A percentile compares a stretch with the other conserved stretches of the same genome.
These are phyloP conservation scores for Bothriochloa decipiens DNA, from an alignment of 176 grass and related monocot species.

Conservation along the genomic window DNA sequence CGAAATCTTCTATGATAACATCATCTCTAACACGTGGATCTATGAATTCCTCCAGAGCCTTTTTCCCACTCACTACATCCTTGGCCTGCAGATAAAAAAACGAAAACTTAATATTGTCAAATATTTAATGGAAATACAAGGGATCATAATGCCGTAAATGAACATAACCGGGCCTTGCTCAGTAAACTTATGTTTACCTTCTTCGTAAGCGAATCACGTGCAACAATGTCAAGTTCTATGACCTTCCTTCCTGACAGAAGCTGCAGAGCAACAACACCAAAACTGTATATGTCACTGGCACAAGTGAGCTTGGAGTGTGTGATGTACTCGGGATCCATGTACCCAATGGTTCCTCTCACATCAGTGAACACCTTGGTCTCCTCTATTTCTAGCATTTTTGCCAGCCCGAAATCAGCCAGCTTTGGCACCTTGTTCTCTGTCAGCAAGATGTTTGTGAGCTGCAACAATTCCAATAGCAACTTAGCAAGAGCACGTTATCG, in stretches of 20 bases:
- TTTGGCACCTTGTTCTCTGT: constrained; percentile 58
- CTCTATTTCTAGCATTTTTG: constrained; percentile 62
- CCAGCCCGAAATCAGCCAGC: constrained; percentile 65
- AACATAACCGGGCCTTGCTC: background rate
- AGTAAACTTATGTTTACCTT: constrained; percentile 44
- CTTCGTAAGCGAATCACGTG: constrained; percentile 59
- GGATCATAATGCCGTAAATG: background rate
- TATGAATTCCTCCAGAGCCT: constrained; percentile 58
- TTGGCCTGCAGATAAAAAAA: constrained; percentile 46
- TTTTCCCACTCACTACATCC: constrained; percentile 58
- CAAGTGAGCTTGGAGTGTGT: constrained; percentile 61
- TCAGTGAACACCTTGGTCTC: constrained; percentile 69
- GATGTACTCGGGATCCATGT: constrained; percentile 80
- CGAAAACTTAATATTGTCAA: background rate
- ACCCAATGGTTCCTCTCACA: constrained; percentile 71
- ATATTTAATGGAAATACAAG: background rate
- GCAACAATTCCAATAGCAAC: background rate
- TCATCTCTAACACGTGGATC: constrained; percentile 50
- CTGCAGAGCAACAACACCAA: constrained; percentile 63
- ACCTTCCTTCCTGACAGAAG: constrained; percentile 72
- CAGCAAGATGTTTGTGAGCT: constrained; percentile 74
- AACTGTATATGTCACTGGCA: constrained; percentile 71
- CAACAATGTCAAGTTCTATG: constrained; percentile 65
- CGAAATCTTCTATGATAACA: constrained; percentile 57
- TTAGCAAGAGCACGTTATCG: background rate